Percentiles rank a stretch among this genome's conserved stretches.
phyloP scores from a whole-genome alignment of 768 basidiomycete species.

The Russula olivacea region DNA sequence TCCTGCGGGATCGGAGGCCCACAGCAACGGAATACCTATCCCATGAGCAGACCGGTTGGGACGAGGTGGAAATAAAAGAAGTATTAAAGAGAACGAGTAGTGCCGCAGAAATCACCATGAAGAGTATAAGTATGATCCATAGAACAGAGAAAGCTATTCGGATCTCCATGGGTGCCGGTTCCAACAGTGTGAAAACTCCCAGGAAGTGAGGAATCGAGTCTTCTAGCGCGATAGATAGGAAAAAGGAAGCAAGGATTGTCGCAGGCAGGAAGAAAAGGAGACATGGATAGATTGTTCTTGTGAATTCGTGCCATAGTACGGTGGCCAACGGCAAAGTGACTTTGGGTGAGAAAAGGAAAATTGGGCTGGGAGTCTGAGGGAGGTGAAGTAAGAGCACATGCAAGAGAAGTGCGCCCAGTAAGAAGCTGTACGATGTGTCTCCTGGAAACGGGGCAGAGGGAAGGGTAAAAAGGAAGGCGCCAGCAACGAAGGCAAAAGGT shows the following conservation, averaged over 20 bases:
- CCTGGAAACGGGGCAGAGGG: constrained; percentile 41
- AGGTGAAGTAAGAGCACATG: constrained; percentile 45
- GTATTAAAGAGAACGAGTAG: constrained; percentile 33
- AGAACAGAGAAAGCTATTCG: constrained; percentile 41
- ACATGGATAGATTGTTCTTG: constrained; percentile 36
- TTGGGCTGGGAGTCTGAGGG: constrained; percentile 40
- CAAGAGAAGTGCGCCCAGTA: constrained; percentile 39
- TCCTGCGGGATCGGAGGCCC: constrained; percentile 41
- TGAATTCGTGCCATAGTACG: constrained; percentile 38
- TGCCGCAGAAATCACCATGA: constrained; percentile 34
- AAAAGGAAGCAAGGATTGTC: constrained; percentile 38
- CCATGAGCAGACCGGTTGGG: constrained; percentile 33
- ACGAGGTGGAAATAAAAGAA: constrained; percentile 20
- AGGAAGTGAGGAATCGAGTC: constrained; percentile 29
- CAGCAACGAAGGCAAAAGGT: constrained; percentile 37
- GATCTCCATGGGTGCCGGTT: constrained; percentile 42
- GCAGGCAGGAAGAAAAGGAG: constrained; percentile 46
- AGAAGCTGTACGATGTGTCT: constrained; percentile 36
- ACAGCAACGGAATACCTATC: constrained; percentile 43
- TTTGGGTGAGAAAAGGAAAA: constrained; percentile 39
- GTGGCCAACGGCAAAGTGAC: constrained; percentile 41
- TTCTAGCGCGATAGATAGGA: constrained; percentile 45
- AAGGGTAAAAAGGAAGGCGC: constrained; percentile 39
- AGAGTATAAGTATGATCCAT: constrained; percentile 32
- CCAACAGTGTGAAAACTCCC: constrained; percentile 19